A percentile compares a stretch with the other conserved stretches of the same genome.
phyloP scores from a whole-genome alignment of 2,329 filamentous ascomycete species.

The Aspergillus awamori region DNA sequence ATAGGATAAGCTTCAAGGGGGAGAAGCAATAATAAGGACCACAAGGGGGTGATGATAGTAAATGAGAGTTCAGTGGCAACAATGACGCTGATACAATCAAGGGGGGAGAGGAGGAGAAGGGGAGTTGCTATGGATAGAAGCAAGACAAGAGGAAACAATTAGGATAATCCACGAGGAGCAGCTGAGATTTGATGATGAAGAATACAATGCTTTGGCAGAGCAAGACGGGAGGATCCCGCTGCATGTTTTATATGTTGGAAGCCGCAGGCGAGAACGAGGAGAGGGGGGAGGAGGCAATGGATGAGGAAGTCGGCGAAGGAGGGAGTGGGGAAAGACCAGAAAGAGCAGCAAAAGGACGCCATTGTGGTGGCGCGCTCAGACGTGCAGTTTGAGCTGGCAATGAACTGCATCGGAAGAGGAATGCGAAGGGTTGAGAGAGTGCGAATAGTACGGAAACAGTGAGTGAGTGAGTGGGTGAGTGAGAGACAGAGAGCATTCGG shows the following conservation, averaged over 20 bases:
- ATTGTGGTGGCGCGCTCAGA: constrained; percentile 25
- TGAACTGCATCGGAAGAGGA: constrained; percentile 20
- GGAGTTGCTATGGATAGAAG: constrained; percentile 16
- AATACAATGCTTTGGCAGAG: constrained; percentile 25
- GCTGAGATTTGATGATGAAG: constrained; percentile 23
- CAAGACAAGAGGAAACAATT: constrained; percentile 17
- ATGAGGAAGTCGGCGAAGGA: constrained; percentile 5
- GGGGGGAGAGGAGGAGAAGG: not conserved
- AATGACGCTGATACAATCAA: constrained; percentile 18
- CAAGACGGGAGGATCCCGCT: constrained; percentile 28
- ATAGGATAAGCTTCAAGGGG: constrained; percentile 16
- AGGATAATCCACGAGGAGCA: constrained; percentile 31
- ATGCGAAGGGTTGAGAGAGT: not conserved
- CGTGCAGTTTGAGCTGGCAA: constrained; percentile 19
- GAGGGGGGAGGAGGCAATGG: constrained; percentile 12
- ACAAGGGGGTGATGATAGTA: not conserved
- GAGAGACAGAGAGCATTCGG: not conserved
- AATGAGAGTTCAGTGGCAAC: constrained; percentile 5
- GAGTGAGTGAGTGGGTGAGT: not conserved
- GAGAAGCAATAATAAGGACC: constrained; percentile 8
- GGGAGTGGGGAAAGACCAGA: constrained; percentile 10
- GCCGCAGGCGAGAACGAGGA: constrained; percentile 27
- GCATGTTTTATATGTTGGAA: constrained; percentile 41
- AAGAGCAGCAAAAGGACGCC: constrained; percentile 9
- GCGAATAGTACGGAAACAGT: constrained; percentile 1